Conservation (phyloP, 164 flowering plant species). For the Umbilicus rupestris region DNA sequence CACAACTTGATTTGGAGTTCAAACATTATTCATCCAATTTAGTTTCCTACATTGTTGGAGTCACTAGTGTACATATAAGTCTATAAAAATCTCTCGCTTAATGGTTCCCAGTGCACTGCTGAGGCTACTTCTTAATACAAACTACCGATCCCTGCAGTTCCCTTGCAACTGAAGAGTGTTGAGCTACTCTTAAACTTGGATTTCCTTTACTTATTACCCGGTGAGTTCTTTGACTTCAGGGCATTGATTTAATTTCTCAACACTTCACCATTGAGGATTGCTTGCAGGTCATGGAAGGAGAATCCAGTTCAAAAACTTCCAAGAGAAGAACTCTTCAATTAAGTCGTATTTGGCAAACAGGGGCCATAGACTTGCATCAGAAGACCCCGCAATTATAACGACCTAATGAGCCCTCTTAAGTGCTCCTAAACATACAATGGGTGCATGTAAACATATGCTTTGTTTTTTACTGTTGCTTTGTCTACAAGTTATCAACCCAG, state of each 20-base stretch:
- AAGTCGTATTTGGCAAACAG: conserved; percentile 18
- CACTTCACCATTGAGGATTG: not conserved
- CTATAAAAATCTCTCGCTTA: not conserved
- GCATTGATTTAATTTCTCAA: not conserved
- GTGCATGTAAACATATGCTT: not conserved
- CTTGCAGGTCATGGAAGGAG: conserved; percentile 48
- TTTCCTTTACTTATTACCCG: conserved; percentile 2
- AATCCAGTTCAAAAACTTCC: conserved; percentile 23
- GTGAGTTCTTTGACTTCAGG: not conserved
- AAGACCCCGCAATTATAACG: not conserved
- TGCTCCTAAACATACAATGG: not conserved
- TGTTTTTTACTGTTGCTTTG: not conserved
- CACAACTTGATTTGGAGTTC: not conserved
- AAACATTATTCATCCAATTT: not conserved
- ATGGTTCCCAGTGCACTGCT: not conserved
- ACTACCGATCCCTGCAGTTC: not conserved
- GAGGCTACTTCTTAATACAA: not conserved
- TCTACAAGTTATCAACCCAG: too few species aligned
- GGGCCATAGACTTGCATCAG: not conserved
- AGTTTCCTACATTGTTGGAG: not conserved
- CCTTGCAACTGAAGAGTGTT: conserved; percentile 10
- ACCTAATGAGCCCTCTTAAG: not conserved
- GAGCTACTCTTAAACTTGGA: not conserved
- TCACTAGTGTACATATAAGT: not conserved
- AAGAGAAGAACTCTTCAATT: conserved; percentile 30